Percentiles rank a stretch among this genome's conserved stretches.
Evolutionary conservation across 805 yeast genomes (phyloP).

Genomic region (Zygosaccharomyces bisporus): DNA sequence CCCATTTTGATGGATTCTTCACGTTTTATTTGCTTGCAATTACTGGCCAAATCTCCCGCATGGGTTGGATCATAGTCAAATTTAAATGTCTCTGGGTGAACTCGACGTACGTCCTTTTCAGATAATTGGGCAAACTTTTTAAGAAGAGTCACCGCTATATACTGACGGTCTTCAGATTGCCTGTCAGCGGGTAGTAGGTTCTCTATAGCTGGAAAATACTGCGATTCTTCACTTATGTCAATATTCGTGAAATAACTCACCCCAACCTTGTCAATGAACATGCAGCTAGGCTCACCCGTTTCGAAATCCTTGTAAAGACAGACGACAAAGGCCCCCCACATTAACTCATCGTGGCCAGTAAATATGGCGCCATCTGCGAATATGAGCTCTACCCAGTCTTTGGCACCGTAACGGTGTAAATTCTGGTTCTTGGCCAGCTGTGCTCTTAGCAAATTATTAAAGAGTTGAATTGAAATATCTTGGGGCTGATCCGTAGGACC

Average conservation of each 20-base stretch:
- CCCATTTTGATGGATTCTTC: conserved; percentile 55
- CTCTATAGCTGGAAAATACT: conserved; percentile 75
- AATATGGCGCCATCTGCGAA: conserved; percentile 26
- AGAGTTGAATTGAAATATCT: conserved; percentile 7
- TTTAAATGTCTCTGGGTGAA: conserved; percentile 15
- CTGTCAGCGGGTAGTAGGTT: conserved; percentile 52
- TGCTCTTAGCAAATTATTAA: conserved; percentile 15
- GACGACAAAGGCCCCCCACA: conserved; percentile 32
- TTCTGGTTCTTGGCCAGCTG: conserved; percentile 5
- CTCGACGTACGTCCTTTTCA: conserved; percentile 19
- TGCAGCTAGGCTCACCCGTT: conserved; percentile 47
- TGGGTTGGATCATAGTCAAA: conserved; percentile 72
- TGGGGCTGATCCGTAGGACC: neutral
- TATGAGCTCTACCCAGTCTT: conserved; percentile 22
- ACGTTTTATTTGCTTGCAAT: conserved; percentile 52
- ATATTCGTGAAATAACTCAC: conserved; percentile 54
- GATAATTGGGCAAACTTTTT: conserved; percentile 60
- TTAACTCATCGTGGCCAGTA: conserved; percentile 25
- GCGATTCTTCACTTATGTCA: conserved; percentile 55
- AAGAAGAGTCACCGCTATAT: conserved; percentile 70
- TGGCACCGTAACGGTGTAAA: conserved; percentile 8
- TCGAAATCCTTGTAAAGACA: conserved; percentile 22
- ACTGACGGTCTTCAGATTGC: conserved; percentile 59
- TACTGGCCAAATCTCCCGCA: conserved; percentile 76
- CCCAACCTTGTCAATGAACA: conserved; percentile 64